Evolutionary conservation across 768 basidiomycete species (phyloP).

Genomic region (Piloderma croceum): DNA sequence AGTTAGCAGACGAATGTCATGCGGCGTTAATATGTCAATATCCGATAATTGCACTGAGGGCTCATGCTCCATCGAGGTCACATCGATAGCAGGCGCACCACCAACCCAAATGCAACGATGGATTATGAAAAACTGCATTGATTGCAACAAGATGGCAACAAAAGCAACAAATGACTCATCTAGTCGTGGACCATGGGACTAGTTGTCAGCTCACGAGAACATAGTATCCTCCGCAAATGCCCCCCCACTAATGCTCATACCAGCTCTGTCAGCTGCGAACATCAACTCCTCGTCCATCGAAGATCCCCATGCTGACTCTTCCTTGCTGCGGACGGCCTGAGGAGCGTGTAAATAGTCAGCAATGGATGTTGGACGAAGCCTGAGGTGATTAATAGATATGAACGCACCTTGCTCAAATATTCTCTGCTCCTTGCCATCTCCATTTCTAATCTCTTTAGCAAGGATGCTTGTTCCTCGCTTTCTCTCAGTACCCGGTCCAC

Average conservation of each 20-base stretch:
- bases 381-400: slow-evolving; percentile 1
- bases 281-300: neutral
- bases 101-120: too few relatives aligned
- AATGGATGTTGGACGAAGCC: neutral
- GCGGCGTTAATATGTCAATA: too few relatives aligned
- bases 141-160: too few relatives aligned
- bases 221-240: neutral
- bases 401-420: slow-evolving; percentile 61
- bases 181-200: too few relatives aligned
- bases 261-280: neutral
- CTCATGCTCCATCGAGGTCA: too few relatives aligned
- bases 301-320: neutral
- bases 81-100: too few relatives aligned
- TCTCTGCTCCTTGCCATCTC: slow-evolving; percentile 63
- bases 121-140: too few relatives aligned
- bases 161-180: too few relatives aligned
- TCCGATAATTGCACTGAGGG: too few relatives aligned
- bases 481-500: slow-evolving; percentile 53
- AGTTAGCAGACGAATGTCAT: too few relatives aligned
- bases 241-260: neutral
- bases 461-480: slow-evolving; percentile 48
- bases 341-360: neutral
- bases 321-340: neutral
- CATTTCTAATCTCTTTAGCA: slow-evolving; percentile 46
- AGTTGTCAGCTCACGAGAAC: too few relatives aligned